Evolutionary conservation across 305 asterid species (phyloP).

Genomic region (Fraxinus baroniana): DNA sequence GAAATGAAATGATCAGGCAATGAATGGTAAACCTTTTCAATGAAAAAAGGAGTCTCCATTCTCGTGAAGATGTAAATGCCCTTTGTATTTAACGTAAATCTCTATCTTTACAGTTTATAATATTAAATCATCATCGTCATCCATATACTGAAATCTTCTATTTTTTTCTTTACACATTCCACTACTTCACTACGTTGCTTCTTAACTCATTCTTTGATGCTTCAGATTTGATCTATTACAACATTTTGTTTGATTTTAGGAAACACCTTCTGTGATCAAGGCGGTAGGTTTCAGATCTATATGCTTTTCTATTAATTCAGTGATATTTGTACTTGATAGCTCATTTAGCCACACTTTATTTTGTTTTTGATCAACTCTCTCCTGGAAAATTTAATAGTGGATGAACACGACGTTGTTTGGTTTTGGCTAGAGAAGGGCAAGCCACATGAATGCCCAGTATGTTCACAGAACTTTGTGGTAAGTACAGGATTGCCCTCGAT

Average conservation of each 20-base stretch:
- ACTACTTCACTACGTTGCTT: not conserved
- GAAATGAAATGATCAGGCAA: not conserved
- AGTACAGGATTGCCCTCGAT: conserved; percentile 38
- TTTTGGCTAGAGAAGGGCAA: conserved; percentile 57
- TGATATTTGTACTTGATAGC: not conserved
- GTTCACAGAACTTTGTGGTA: conserved; percentile 52
- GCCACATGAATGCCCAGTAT: conserved; percentile 49
- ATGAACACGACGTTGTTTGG: conserved; percentile 57
- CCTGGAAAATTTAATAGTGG: conserved; percentile 45
- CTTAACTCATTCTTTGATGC: conserved; percentile 5
- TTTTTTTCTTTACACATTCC: not conserved
- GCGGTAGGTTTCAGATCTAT: conserved; percentile 49
- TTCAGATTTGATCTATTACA: conserved; percentile 1
- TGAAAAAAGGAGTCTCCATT: not conserved
- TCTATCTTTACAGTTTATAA: not conserved
- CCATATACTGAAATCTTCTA: not conserved
- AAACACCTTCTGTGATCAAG: conserved; percentile 82
- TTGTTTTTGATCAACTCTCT: conserved; percentile 2
- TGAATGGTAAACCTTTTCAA: not conserved
- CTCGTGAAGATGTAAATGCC: not conserved
- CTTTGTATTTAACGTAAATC: not conserved
- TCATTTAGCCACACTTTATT: not conserved
- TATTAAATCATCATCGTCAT: not conserved
- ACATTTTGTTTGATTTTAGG: conserved; percentile 47
- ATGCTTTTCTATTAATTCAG: not conserved